phyloP scores from a whole-genome alignment of 305 asterid species.

The Withania somnifera region DNA sequence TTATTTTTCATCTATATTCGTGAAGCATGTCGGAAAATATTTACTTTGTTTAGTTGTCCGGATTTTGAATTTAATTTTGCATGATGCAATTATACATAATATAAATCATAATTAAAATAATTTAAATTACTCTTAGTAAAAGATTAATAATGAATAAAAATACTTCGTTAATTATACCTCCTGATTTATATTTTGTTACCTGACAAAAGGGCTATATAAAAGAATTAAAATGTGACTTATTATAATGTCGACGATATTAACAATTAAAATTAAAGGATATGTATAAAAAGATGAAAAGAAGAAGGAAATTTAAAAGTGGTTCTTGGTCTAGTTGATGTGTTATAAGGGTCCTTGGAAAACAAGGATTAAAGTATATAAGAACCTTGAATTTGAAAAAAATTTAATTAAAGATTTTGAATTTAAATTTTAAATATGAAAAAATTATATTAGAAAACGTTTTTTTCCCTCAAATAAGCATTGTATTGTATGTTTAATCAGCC shows the following conservation, averaged over 20 bases:
- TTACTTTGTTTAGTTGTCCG: background rate
- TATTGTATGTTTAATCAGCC: rapidly evolving
- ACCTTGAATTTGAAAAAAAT: background rate
- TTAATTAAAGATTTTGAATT: background rate
- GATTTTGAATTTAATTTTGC: background rate
- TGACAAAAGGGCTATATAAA: too few species aligned
- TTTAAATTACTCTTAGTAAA: background rate
- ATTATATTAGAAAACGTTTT: background rate
- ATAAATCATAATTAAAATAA: background rate
- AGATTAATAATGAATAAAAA: background rate
- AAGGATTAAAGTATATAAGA: background rate
- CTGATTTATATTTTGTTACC: too few species aligned
- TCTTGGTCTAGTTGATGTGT: background rate
- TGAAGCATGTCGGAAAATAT: background rate
- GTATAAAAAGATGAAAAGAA: too few species aligned
- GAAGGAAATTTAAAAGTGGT: background rate
- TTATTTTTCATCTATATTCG: background rate
- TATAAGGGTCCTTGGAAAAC: background rate
- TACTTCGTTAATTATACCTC: too few species aligned
- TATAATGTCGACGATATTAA: too few species aligned
- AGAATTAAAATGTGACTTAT: background rate
- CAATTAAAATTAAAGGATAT: too few species aligned
- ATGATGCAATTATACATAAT: background rate
- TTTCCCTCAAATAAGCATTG: background rate
- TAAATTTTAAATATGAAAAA: background rate